phyloP scores from a whole-genome alignment of 1,139 yeast genomes.

The Nakaseomyces nivariensis region DNA sequence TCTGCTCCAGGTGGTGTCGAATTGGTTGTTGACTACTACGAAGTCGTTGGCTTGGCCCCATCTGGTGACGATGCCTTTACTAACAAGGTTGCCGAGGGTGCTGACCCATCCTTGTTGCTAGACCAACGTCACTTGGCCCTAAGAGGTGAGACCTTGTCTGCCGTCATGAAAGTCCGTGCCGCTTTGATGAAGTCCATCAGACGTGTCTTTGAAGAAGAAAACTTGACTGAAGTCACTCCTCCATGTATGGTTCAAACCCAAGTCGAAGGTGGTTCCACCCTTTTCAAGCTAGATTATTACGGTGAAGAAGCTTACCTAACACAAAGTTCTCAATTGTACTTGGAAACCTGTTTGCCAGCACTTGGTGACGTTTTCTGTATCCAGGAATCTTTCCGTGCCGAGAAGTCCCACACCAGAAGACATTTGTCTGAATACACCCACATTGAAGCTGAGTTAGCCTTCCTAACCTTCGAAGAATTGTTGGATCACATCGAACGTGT shows the following conservation, averaged over 20 bases:
- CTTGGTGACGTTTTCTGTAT: slow-evolving; percentile 95
- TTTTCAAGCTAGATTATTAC: slow-evolving; percentile 86
- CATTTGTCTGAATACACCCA: slow-evolving; percentile 96
- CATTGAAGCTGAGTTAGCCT: slow-evolving; percentile 87
- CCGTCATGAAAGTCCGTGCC: slow-evolving; percentile 96
- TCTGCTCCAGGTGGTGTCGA: slow-evolving; percentile 98
- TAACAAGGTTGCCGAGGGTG: slow-evolving; percentile 85
- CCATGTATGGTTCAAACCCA: slow-evolving; percentile 99
- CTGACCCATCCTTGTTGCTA: slow-evolving; percentile 84
- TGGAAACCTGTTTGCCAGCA: slow-evolving; percentile 93
- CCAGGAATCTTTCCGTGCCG: slow-evolving; percentile 99
- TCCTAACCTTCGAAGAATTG: slow-evolving; percentile 77
- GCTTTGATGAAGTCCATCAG: slow-evolving; percentile 64
- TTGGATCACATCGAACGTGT: slow-evolving; percentile 76
- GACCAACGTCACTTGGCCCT: slow-evolving; percentile 93
- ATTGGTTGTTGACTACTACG: slow-evolving; percentile 80
- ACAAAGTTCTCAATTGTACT: slow-evolving; percentile 92
- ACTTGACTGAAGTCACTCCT: slow-evolving; percentile 85
- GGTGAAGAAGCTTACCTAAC: slow-evolving; percentile 96
- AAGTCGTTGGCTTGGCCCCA: slow-evolving; percentile 87
- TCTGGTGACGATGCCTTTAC: slow-evolving; percentile 92
- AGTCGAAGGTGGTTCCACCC: slow-evolving; percentile 98
- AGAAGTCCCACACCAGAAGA: slow-evolving; percentile 97
- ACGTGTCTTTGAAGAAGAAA: slow-evolving; percentile 65
- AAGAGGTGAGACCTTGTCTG: slow-evolving; percentile 89